Base-by-base conservation (phyloP, 129 eudicot species). In the Flaveria sonorensis region DNA sequence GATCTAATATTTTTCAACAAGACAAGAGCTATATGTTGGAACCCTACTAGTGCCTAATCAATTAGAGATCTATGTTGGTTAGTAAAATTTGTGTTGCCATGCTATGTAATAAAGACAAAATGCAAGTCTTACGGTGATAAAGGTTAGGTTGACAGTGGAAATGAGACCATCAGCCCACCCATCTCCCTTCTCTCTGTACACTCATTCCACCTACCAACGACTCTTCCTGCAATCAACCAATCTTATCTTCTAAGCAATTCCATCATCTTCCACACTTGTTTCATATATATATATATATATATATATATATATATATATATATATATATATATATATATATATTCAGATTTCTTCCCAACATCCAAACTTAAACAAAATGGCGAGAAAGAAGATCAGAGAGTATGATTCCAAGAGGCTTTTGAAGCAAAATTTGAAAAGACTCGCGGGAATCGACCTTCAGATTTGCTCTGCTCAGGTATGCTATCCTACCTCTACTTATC, bases 321-420 rank as follows among this genome's bases (percentile, higher is more conserved):
- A 24, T 24, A 24, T 24, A 24, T 1, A 24, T 1, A 24, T 24
- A 24, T 24, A 24, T 1, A 24, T 24, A 4, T 4, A 21, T 6
- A 6, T 46, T 5, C 55, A 10, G 21, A 47, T 32, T 16, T 64
- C 5, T 1, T 20, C 50, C 24, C 50, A 21, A 47, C 24, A 39
- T 9, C 9, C 23, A 12, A 57, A 7, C 18, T 19, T 20, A 57
- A 39, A 6, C 1, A 4, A 16, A 68, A 88, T 88, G 94, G 94
- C 91, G 3, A 77, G 94, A 45, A 89, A 89, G 89, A 89, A 89
- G 89, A 89, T 89, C 84, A 89, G 94, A 80, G 94, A 89, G 86
- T 86, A 86, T 21, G 94, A 86, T 77, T 89, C 94, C 23, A 89
- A 89, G 89, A 89, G 94, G 77, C 86, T 89, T 40, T 77, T 89